Evolutionary conservation across 331 rosid genomes (phyloP), one percentile per base, ranked within the genome.

Genomic region (Quercus lobata): DNA sequence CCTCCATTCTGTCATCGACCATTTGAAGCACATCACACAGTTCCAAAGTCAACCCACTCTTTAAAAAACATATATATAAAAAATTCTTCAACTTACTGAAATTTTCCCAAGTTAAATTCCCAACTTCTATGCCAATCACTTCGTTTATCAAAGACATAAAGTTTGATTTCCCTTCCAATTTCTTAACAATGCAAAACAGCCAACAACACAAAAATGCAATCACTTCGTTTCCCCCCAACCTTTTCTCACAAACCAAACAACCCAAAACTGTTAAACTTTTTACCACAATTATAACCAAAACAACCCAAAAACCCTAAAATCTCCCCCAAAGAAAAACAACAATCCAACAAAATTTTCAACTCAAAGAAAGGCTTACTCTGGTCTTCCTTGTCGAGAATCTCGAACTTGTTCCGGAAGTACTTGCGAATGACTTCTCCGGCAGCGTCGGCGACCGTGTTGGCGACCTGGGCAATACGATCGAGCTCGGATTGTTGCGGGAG

Each of bases 371-470:
- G 53, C 88, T 77, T 73, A 94, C 98, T 94, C 76, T 80, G 84
- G 79, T 94, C 97, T 4, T 83, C 79, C 80, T 94, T 94, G 14
- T 92, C 89, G 27, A 91, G 60, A 86, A 94, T 84, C 75, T 92
- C 97, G 60, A 94, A 84, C 63, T 88, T 94, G 55, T 86, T 83
- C 21, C 98, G 81, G 83, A 94, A 94, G 76, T 91, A 94, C 34
- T 85, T 74, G 57, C 97, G 80, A 66, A 92, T 92, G 1, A 92
- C 91, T 75, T 85, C 84, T 12, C 98, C 97, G 49, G 97, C 90
- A 29, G 97, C 97, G n/a, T 94, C 97, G 25, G 98, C 97, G 21
- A 81, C 90, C 76, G 79, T 81, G 83, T 83, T 87, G 71, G 89
- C 97, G 32, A 90, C 87, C 30, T 84, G 83, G 27, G 86, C 78